Evolutionary conservation across 2,329 filamentous ascomycete species (phyloP), one percentile per base, ranked within the genome.

Genomic region (Myriangium duriaei): DNA sequence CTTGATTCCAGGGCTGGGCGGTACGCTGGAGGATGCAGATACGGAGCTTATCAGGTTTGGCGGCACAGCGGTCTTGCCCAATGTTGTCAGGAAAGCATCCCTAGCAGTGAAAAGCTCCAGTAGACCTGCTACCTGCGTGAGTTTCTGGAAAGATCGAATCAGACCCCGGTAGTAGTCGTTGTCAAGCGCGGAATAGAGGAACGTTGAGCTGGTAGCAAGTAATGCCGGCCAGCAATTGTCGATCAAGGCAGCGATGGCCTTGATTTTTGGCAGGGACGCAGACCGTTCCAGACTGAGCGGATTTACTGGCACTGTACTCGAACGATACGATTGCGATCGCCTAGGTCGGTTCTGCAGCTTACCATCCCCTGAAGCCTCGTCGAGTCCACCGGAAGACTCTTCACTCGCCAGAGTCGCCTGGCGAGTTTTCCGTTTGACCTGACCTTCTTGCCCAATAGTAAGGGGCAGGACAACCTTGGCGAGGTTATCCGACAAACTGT

Each of bases 141-240:
- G 83, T 47, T 92, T 86, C 51, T 98, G 91, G 49, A 96, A 93
- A 0, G 88, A 83, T 47, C 91, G 75, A 15, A 98, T 88, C 1
- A 98, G 66, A 7, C 80, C 76, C 48, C 95, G 87, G 51, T 96
- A 98, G 49, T 91, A 95, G 37, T 95, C 86, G 1, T 84, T 81
- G 54, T 98, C 91, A 3, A 98, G 65, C 0, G 88, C 78, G 18
- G 91, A 84, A 53, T 93, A 92, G 12, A 98, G 64, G 53, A 96
- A 98, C 0, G 88, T 95, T 0, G 91, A 98, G 50, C 86, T 95
- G 2, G 86, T 91, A 1, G 91, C 88, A 34, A 98, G 72, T 28
- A 96, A 79, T 10, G 91, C 91, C 32, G 91, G 91, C 91, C 91
- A 98, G 56, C 88, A 96, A 47, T 83, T 73, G 3, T 92, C 84